Percentiles rank a stretch among this genome's conserved stretches.
Conservation (phyloP, 2,329 filamentous ascomycete genomes). For the Paecilomyces formosus region DNA sequence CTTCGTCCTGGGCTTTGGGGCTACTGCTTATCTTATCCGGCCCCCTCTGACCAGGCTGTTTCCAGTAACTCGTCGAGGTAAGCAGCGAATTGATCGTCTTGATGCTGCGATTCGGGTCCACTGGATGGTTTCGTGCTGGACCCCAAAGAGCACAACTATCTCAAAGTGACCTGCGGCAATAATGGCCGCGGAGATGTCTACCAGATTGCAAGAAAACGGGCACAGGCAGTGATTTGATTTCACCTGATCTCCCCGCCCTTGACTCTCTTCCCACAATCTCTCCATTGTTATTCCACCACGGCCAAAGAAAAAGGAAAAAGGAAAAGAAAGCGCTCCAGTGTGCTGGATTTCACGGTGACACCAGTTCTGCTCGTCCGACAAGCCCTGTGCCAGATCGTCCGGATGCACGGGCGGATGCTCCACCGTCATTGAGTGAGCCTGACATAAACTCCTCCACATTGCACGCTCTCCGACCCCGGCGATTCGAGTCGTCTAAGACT, state of each 20-base stretch:
- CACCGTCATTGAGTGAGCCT: not conserved
- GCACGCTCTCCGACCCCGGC: not conserved
- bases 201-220: too few relatives aligned
- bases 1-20: not conserved
- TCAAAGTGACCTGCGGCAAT: too few relatives aligned
- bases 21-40: not conserved
- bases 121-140: not conserved
- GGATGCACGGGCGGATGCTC: not conserved
- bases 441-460: conserved; percentile 1
- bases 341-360: not conserved
- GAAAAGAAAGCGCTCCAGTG: not conserved
- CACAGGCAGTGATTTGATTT: too few relatives aligned
- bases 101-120: not conserved
- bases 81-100: not conserved
- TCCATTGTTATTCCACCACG: too few relatives aligned
- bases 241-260: too few relatives aligned
- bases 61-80: not conserved
- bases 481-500: not conserved
- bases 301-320: too few relatives aligned
- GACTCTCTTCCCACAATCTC: too few relatives aligned
- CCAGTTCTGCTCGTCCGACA: not conserved
- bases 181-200: too few relatives aligned
- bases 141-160: not conserved
- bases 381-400: not conserved
- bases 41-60: not conserved